Percentiles rank a stretch among this genome's conserved stretches.
These are phyloP conservation scores for Myriosclerotinia curreyana DNA, from an alignment of 2,329 filamentous ascomycete species.

Conservation along the genomic window DNA sequence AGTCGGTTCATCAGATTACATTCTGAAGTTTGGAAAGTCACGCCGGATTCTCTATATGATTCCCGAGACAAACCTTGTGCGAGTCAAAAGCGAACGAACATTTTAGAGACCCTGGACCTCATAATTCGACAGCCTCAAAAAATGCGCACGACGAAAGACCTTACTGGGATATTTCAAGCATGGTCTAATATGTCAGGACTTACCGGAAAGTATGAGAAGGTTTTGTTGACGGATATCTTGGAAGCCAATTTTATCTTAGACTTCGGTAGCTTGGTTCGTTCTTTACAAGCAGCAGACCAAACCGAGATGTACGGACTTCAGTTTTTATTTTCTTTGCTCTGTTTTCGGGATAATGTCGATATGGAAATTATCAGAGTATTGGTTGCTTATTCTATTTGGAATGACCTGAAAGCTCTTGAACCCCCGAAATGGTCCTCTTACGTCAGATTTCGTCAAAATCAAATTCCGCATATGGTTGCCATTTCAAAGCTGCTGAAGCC, in stretches of 20 bases:
- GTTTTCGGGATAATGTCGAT: conserved; percentile 43
- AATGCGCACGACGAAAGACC: conserved; percentile 32
- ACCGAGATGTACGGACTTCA: conserved; percentile 42
- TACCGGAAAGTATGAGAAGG: conserved; percentile 32
- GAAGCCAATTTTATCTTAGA: conserved; percentile 40
- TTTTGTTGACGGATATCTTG: conserved; percentile 44
- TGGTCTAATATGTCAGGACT: conserved; percentile 44
- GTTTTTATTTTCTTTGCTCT: conserved; percentile 47
- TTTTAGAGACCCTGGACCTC: conserved; percentile 33
- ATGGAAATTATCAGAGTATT: conserved; percentile 45
- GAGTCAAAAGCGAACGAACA: conserved; percentile 23
- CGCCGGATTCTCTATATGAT: conserved; percentile 19
- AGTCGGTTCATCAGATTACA: too few species aligned
- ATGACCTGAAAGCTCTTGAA: conserved; percentile 41
- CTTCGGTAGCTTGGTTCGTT: conserved; percentile 46
- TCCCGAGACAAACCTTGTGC: conserved; percentile 24
- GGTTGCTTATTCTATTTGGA: conserved; percentile 45
- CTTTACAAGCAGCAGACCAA: conserved; percentile 36
- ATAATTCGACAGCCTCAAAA: conserved; percentile 33
- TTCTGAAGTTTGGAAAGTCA: too few species aligned
- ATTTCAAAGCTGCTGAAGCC: conserved; percentile 40
- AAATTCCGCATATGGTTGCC: conserved; percentile 39
- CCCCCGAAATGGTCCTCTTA: conserved; percentile 42
- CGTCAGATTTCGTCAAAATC: conserved; percentile 40
- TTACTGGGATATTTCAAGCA: conserved; percentile 37